These are phyloP conservation scores for Evernia prunastri DNA, from an alignment of 495 filamentous ascomycete species.

Conservation along the genomic window DNA sequence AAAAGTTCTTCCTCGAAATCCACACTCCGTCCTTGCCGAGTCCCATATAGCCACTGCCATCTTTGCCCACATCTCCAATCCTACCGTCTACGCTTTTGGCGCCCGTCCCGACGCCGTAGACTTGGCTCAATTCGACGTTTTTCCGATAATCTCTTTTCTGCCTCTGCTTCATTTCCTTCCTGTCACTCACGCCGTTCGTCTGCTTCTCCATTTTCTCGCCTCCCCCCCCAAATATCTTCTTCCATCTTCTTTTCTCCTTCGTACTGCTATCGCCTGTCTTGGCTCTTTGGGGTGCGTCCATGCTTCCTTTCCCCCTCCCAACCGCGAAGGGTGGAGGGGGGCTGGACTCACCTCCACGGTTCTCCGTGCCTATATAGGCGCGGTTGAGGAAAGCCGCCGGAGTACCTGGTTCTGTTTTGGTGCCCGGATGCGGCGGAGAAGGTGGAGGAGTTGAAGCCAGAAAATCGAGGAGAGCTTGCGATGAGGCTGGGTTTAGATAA, in stretches of 20 bases:
- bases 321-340: slow-evolving; percentile 16
- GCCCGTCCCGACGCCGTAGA: slow-evolving; percentile 8
- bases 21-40: slow-evolving; percentile 28
- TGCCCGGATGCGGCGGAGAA: slow-evolving; percentile 21
- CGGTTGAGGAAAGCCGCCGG: slow-evolving; percentile 13
- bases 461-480: slow-evolving; percentile 26
- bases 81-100: not conserved
- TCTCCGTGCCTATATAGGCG: not conserved
- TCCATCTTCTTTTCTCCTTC: slow-evolving; percentile 23
- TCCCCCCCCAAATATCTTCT: slow-evolving; percentile 24
- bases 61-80: slow-evolving; percentile 11
- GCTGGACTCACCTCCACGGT: not conserved
- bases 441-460: slow-evolving; percentile 25
- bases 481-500: slow-evolving; percentile 28
- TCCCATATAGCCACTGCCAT: slow-evolving; percentile 22
- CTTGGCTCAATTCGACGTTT: slow-evolving; percentile 17
- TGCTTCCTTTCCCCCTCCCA: slow-evolving; percentile 13
- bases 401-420: slow-evolving; percentile 4
- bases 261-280: slow-evolving; percentile 5
- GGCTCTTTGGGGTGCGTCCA: slow-evolving; percentile 8
- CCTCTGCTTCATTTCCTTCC: slow-evolving; percentile 16
- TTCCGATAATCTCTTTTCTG: slow-evolving; percentile 12
- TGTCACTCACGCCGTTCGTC: slow-evolving; percentile 3
- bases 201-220: slow-evolving; percentile 1
- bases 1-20: slow-evolving; percentile 28